Percentiles rank a stretch among this genome's conserved stretches.
Conservation (phyloP, 75 land plant species). For the Sequoia sempervirens region DNA sequence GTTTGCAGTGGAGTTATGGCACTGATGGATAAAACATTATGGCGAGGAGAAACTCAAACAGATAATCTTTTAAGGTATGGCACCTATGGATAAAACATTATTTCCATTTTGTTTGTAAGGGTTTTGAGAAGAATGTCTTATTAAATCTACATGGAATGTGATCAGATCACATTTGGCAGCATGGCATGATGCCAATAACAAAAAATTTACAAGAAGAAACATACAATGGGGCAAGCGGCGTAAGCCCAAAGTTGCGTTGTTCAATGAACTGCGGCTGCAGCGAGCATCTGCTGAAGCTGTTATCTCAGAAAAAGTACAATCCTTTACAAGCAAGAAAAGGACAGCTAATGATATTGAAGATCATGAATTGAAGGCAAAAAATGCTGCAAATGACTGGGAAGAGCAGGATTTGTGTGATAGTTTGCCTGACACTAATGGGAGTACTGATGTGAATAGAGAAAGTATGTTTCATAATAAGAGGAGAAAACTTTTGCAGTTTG, state of each 20-base stretch:
- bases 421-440: constrained; percentile 8
- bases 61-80: constrained; percentile 41
- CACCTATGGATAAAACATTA: no score
- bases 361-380: constrained; percentile 24
- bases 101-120: background rate
- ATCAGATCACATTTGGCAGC: constrained; percentile 40
- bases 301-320: constrained; percentile 6
- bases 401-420: constrained; percentile 12
- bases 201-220: constrained; percentile 13
- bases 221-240: constrained; percentile 67
- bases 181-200: constrained; percentile 29
- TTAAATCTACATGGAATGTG: background rate
- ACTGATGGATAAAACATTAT: constrained; percentile 44
- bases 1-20: constrained; percentile 23
- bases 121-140: background rate
- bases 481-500: constrained; percentile 90
- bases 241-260: constrained; percentile 55
- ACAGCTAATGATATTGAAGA: constrained; percentile 13
- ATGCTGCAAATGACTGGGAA: constrained; percentile 27
- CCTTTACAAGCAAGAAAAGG: constrained; percentile 13
- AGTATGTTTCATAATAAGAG: constrained; percentile 9
- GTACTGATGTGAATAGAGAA: constrained; percentile 6
- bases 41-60: constrained; percentile 1
- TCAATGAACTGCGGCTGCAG: constrained; percentile 61
- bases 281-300: constrained; percentile 15